These are phyloP conservation scores for Daphne laureola DNA, from an alignment of 441 rosid species.

Conservation along the genomic window DNA sequence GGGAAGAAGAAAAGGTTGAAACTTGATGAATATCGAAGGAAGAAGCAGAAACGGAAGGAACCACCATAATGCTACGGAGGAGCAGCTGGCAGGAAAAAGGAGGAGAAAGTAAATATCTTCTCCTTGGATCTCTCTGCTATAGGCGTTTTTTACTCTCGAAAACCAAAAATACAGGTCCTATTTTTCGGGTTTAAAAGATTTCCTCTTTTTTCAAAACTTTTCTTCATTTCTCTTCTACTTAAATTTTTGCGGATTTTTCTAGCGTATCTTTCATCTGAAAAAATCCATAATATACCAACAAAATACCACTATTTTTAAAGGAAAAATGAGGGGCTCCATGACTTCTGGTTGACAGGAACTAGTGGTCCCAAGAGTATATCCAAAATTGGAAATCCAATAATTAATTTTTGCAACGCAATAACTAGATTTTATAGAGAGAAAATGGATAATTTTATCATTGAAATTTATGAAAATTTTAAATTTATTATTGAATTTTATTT, in stretches of 20 bases:
- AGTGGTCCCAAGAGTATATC: conserved; percentile 9
- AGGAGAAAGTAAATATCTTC: conserved; percentile 6
- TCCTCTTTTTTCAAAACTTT: conserved; percentile 6
- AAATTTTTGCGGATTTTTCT: background rate
- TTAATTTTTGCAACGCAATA: no score
- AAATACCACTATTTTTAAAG: background rate
- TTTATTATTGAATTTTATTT: no score
- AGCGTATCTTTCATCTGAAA: background rate
- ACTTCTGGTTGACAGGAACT: conserved; percentile 4
- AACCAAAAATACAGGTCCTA: background rate
- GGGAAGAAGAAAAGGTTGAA: conserved; percentile 12
- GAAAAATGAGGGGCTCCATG: background rate
- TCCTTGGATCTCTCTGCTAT: conserved; percentile 9
- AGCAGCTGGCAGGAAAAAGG: conserved; percentile 10
- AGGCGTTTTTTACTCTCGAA: background rate
- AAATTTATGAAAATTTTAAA: no score
- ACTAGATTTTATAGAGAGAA: no score
- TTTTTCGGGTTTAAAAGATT: conserved; percentile 2
- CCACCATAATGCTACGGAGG: conserved; percentile 16
- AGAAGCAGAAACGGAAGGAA: conserved; percentile 15
- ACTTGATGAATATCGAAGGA: conserved; percentile 2
- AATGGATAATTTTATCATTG: no score
- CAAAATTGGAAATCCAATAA: background rate
- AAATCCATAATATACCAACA: no score
- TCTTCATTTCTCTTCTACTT: conserved; percentile 1